phyloP scores from a whole-genome alignment of 768 basidiomycete species.

The Suillus subluteus region DNA sequence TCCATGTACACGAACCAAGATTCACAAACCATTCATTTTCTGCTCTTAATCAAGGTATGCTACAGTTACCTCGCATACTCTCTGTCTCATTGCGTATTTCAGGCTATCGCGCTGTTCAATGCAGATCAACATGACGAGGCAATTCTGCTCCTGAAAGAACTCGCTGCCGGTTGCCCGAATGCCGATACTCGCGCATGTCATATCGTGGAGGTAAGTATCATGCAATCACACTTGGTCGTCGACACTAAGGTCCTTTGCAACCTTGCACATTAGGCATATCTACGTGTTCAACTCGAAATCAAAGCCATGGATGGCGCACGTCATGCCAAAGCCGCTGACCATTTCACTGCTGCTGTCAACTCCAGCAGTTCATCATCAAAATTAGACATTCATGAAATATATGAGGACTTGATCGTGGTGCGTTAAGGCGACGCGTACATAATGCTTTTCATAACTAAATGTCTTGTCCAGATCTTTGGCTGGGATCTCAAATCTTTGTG shows the following conservation, averaged over 20 bases:
- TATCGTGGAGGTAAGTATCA: neutral
- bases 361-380: neutral
- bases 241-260: neutral
- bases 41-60: neutral
- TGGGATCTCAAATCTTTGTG: neutral
- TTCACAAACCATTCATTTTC: neutral
- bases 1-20: neutral
- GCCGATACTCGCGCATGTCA: neutral
- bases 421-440: neutral
- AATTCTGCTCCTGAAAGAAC: neutral
- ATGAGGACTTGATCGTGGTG: neutral
- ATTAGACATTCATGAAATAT: neutral
- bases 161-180: neutral
- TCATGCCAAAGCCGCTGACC: neutral
- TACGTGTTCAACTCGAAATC: neutral
- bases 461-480: neutral
- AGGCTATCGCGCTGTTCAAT: neutral
- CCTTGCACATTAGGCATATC: neutral
- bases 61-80: neutral
- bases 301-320: neutral
- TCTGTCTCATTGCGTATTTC: neutral
- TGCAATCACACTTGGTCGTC: neutral
- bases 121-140: neutral
- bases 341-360: neutral
- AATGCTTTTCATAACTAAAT: neutral